Evolutionary conservation across 208 protist species (phyloP).

Genomic region (Crithidia acanthocephali): DNA sequence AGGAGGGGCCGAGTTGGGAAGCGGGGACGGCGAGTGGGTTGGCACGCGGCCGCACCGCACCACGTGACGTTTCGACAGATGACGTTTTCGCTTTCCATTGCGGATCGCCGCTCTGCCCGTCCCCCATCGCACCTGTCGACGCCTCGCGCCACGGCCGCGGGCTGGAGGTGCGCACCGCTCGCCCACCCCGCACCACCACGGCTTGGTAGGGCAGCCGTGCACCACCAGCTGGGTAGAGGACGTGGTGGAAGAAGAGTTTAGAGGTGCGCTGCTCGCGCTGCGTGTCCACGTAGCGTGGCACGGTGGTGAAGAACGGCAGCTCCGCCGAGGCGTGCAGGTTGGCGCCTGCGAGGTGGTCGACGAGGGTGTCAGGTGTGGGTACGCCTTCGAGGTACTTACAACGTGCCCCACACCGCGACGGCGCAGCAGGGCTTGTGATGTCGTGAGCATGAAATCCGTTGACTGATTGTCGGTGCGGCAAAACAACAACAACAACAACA

Average conservation of each 20-base stretch:
- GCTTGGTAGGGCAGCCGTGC: conserved; percentile 70
- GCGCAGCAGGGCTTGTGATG: conserved; percentile 22
- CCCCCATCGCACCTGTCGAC: background rate
- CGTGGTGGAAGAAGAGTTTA: conserved; percentile 81
- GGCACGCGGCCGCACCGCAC: background rate
- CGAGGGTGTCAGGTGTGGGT: conserved; percentile 50
- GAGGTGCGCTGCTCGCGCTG: conserved; percentile 69
- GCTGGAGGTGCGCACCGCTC: conserved; percentile 38
- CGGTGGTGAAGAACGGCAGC: conserved; percentile 59
- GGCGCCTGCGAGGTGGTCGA: conserved; percentile 83
- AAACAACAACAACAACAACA: background rate
- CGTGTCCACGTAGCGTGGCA: conserved; percentile 67
- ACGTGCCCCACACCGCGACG: conserved; percentile 49
- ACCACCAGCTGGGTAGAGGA: conserved; percentile 74
- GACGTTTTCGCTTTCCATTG: background rate
- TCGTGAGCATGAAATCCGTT: conserved; percentile 20
- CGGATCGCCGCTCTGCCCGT: background rate
- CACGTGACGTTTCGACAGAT: background rate
- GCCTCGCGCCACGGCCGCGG: conserved; percentile 13
- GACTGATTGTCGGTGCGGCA: background rate
- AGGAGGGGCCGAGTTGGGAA: conserved; percentile 23
- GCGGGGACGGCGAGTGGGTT: conserved; percentile 45
- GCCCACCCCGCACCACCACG: conserved; percentile 66
- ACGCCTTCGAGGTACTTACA: conserved; percentile 82
- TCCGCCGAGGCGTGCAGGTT: conserved; percentile 47